Base-by-base conservation (phyloP, 768 basidiomycete species). In the Austroboletus festivus region DNA sequence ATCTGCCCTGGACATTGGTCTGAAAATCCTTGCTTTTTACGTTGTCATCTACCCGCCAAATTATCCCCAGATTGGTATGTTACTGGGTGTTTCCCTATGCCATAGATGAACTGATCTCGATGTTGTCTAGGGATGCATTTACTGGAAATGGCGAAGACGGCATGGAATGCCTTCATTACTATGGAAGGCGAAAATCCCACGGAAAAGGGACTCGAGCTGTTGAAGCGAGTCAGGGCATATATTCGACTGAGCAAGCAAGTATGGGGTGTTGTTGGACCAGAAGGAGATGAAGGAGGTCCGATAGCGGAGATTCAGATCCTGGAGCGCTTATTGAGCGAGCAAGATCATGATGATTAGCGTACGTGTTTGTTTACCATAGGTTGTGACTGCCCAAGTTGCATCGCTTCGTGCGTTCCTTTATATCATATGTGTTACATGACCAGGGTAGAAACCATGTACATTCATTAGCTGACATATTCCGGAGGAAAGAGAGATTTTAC, bases 51-150 rank as follows among this genome's bases (percentile, higher is more conserved):
- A 92, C 57, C 87, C 89, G 1, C 69, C 67, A 2, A 84, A 85
- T 58, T 89, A 89, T 63, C 89, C 89, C n/a, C 86, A 89, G 55
- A 87, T 83, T 21, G 89, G 89, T 87, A 46, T 54, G 77, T 63
- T 26, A 12, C 13, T 15, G 19, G 15, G 12, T 13, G 10, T 23
- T 37, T 22, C 21, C 3, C 15, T 4, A 3, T 20, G 5, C 7
- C 5, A 7, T 35, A n/a, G 8, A 16, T 16, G 34, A 15, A 5
- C 16, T 35, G 12, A 35, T 8, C 34, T 7, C 34, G 5, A 19
- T 16, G 28, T 52, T 15, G 2, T 30, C 40, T 31, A 92, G 89
- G 88, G 13, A 73, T 89, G 70, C 89, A 92, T 64, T 68, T 82
- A 11, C 62, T 90, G 18, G 89, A 91, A 59, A 67, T 89, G 60